Percentiles rank a stretch among this genome's conserved stretches.
Evolutionary conservation across 2,329 filamentous ascomycete genomes (phyloP).

Genomic region (Beauveria sp.): DNA sequence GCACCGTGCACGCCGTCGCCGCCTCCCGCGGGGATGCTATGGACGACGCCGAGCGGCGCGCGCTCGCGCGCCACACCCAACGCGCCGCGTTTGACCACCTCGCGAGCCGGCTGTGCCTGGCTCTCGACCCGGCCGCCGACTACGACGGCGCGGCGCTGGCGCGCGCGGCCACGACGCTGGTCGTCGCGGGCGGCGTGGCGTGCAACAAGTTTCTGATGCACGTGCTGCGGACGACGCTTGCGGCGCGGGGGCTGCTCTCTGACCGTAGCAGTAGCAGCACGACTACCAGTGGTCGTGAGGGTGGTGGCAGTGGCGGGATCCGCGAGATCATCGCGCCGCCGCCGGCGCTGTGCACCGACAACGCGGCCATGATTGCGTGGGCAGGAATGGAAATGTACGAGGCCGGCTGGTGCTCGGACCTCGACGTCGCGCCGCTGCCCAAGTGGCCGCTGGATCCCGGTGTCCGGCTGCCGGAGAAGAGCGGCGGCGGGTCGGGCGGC

Average conservation of each 20-base stretch:
- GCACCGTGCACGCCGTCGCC: conserved; percentile 39
- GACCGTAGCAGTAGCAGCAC: background rate
- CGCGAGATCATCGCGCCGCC: conserved; percentile 66
- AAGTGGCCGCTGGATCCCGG: conserved; percentile 70
- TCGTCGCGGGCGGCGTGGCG: conserved; percentile 86
- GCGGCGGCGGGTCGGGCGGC: conserved; percentile 37
- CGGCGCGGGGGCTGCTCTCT: conserved; percentile 55
- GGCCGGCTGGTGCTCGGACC: conserved; percentile 59
- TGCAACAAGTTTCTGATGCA: conserved; percentile 72
- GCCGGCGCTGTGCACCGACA: conserved; percentile 75
- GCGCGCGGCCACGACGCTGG: conserved; percentile 50
- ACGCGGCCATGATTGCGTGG: conserved; percentile 98
- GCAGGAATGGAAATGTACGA: conserved; percentile 86
- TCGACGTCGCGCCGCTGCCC: conserved; percentile 51
- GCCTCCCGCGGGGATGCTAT: conserved; percentile 31
- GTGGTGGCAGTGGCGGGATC: background rate
- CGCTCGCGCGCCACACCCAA: conserved; percentile 68
- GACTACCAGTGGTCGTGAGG: conserved; percentile 26
- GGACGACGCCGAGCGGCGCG: conserved; percentile 51
- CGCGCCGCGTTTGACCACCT: conserved; percentile 82
- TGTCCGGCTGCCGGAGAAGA: background rate
- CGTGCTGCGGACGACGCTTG: conserved; percentile 50
- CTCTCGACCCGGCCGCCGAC: conserved; percentile 33
- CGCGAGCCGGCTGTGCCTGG: conserved; percentile 63
- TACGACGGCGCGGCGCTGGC: conserved; percentile 11